Evolutionary conservation across 2,329 filamentous ascomycete genomes (phyloP), one percentile per base, ranked within the genome.

Genomic region (Penicillium sp.): DNA sequence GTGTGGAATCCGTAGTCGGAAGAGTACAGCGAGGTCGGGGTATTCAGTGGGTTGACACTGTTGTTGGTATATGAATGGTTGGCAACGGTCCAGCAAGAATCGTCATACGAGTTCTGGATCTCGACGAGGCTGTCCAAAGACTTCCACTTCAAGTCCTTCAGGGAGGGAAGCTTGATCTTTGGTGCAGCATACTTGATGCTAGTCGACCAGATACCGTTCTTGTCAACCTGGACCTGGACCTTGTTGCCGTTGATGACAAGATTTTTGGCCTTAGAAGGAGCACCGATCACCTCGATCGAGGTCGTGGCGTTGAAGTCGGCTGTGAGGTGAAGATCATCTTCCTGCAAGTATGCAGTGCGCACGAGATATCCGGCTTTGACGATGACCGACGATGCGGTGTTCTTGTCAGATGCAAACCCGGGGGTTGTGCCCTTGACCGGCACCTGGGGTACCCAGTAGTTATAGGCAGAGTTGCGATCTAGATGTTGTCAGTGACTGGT

Each of bases 1-100:
- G 82, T 78, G 64, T 88, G 77, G 68, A 83, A 91, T 23, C 87
- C 87, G 61, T 91, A 91, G 66, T 91, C 87, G 13, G 80, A 80
- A 0, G 77, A 77, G 60, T 86, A 88, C 0, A 91, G 77, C 0
- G 81, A 83, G 0, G 80, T 82, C 0, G 86, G 82, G 0, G 87
- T 90, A 0, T 73, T 77, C 2, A 85, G 70, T 1, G 77, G 70
- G 20, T 69, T 61, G 15, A 75, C 71, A 0, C 79, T 81, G 65
- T 89, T 89, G 62, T 80, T 80, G 1, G 82, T 83, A 2, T 74
- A 75, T 1, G 70, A 74, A 5, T 81, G 72, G 52, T 84, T 70
- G 0, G 86, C 87, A 0, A 63, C 57, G 0, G 76, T 76, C 88
- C 88, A 93, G 5, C 69, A 67, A 3, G 78, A 78, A 65, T 93